Evolutionary conservation across 2,329 filamentous ascomycete species (phyloP).

Genomic region (Aspergillus pseudoglaucus): DNA sequence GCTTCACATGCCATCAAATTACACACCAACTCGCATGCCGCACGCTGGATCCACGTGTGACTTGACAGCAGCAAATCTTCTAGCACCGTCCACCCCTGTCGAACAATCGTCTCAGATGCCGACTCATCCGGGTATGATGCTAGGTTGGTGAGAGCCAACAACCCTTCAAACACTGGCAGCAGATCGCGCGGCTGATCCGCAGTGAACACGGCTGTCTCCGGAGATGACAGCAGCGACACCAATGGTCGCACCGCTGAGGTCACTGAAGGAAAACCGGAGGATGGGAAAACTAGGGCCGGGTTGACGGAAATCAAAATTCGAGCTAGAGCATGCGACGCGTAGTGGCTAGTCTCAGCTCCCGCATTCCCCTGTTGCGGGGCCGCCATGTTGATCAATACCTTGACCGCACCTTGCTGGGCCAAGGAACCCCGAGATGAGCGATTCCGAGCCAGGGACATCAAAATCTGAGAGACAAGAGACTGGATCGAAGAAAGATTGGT

Average conservation of each 20-base stretch:
- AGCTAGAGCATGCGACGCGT: slow-evolving; percentile 72
- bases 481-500: slow-evolving; percentile 62
- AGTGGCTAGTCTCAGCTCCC: slow-evolving; percentile 41
- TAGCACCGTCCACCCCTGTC: slow-evolving; percentile 64
- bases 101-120: slow-evolving; percentile 64
- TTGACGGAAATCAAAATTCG: slow-evolving; percentile 83
- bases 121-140: slow-evolving; percentile 54
- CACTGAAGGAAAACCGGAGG: slow-evolving; percentile 63
- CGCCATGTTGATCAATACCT: slow-evolving; percentile 69
- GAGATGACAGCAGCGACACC: slow-evolving; percentile 62
- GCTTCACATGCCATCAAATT: slow-evolving; percentile 58
- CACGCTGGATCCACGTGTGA: slow-evolving; percentile 71
- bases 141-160: slow-evolving; percentile 90
- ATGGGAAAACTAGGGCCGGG: slow-evolving; percentile 75
- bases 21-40: slow-evolving; percentile 81
- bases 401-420: slow-evolving; percentile 89
- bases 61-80: slow-evolving; percentile 77
- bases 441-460: slow-evolving; percentile 71
- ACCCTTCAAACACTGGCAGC: slow-evolving; percentile 79
- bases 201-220: slow-evolving; percentile 50
- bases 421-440: slow-evolving; percentile 68
- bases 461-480: slow-evolving; percentile 65
- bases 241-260: slow-evolving; percentile 79
- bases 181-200: slow-evolving; percentile 61
- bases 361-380: slow-evolving; percentile 35